These are phyloP conservation scores for Blastobotrys muscicola DNA, from an alignment of 805 yeast species.

Conservation along the genomic window DNA sequence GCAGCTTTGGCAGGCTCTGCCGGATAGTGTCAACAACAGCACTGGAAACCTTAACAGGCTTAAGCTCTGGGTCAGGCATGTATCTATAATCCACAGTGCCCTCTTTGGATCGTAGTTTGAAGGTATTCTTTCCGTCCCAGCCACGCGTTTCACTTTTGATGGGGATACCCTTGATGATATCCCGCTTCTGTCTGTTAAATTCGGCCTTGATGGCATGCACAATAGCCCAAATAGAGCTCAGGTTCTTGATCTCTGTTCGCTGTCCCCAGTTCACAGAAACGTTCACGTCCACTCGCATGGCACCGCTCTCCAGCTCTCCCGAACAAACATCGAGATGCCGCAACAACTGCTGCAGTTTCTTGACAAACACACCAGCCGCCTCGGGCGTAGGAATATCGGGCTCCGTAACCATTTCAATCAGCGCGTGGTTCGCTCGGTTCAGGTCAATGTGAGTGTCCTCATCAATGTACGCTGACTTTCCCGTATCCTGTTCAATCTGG, in stretches of 20 bases:
- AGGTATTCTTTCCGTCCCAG: slow-evolving; percentile 75
- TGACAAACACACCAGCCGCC: slow-evolving; percentile 69
- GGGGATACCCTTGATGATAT: slow-evolving; percentile 33
- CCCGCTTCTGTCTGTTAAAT: slow-evolving; percentile 54
- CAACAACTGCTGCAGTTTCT: slow-evolving; percentile 66
- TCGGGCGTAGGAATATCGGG: slow-evolving; percentile 69
- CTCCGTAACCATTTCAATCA: slow-evolving; percentile 82
- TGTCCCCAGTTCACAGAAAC: slow-evolving; percentile 61
- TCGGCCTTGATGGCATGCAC: slow-evolving; percentile 64
- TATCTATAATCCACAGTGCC: slow-evolving; percentile 79
- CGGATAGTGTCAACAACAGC: slow-evolving; percentile 36
- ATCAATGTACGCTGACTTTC: slow-evolving; percentile 54
- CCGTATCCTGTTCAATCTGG: slow-evolving; percentile 94
- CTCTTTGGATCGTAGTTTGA: slow-evolving; percentile 66
- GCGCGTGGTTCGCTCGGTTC: slow-evolving; percentile 77
- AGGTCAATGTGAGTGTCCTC: slow-evolving; percentile 51
- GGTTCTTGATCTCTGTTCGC: slow-evolving; percentile 82
- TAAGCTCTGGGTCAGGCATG: slow-evolving; percentile 90
- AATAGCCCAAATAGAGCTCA: slow-evolving; percentile 77
- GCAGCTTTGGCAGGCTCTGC: slow-evolving; percentile 40
- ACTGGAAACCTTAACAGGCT: slow-evolving; percentile 40
- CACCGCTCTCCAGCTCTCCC: slow-evolving; percentile 90
- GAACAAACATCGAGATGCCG: slow-evolving; percentile 64
- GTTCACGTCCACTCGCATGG: slow-evolving; percentile 91
- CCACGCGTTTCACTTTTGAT: slow-evolving; percentile 69